Evolutionary conservation across 306 rosid genomes (phyloP), one percentile per base, ranked within the genome.

Genomic region (Vicia villosa): DNA sequence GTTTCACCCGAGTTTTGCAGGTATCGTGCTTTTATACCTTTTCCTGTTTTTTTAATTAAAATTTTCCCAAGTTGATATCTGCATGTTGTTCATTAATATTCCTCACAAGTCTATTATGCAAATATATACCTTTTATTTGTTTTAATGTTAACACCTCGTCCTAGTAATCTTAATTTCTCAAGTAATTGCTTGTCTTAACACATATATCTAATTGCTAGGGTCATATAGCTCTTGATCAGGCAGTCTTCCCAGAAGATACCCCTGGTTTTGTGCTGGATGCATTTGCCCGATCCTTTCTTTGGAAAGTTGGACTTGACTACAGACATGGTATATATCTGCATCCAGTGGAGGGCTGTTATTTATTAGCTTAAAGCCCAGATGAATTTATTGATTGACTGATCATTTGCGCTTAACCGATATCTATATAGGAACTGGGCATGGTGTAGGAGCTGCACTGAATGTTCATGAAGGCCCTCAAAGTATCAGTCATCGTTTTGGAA

Each of bases 401-500:
- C 45, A 28, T 71, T 77, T 63, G 11, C 22, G 52, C 49, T 60
- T 69, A 26, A 43, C 62, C 14, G 26, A 75, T 66, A 67, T 62
- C 45, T 41, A 54, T 75, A 54, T 60, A 94, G 97, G 99, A 72
- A 94, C 97, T 68, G 99, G 96, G 73, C 97, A 91, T 55, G 97
- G 99, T 50, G 99, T 94, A 34, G 99, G 99, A 73, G 95, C 99
- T 74, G 97, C 99, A 62, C 59, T 94, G 75, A 94, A 90, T 78
- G 98, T 94, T 79, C 98, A 94, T 16, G 98, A 94, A 77, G 97
- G 98, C 6, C 97, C 97, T 76, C 98, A 90, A 81, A 83, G 98
- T 66, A 88, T 94, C 63, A 94, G 98, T 74, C 83, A 73, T 74
- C 90, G 97, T 47, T 94, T 32, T 77, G 97, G 97, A 81, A 94